Percentiles rank a stretch among this genome's conserved stretches.
phyloP scores from a whole-genome alignment of 2,329 filamentous ascomycete genomes.

The Penicillium sumatraense region DNA sequence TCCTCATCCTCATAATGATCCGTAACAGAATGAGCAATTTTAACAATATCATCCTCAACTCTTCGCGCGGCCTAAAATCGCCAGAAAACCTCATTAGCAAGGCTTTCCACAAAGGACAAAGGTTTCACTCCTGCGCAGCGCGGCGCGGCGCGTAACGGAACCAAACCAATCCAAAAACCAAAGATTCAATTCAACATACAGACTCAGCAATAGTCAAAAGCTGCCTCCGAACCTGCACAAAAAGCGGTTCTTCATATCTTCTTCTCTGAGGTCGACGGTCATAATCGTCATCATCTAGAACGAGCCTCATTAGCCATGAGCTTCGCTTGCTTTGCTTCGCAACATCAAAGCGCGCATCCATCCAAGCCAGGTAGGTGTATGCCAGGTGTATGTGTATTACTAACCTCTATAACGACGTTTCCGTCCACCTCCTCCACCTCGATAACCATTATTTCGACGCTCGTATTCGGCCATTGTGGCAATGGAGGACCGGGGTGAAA shows the following conservation, averaged over 20 bases:
- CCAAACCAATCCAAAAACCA: no score
- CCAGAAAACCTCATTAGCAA: no score
- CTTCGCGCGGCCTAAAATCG: conserved; percentile 68
- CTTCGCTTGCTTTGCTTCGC: no score
- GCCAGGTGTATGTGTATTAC: no score
- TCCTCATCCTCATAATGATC: conserved; percentile 88
- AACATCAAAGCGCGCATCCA: no score
- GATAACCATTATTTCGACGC: conserved; percentile 60
- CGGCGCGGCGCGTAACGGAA: no score
- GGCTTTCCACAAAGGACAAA: no score
- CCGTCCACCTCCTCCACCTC: conserved; percentile 52
- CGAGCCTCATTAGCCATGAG: conserved; percentile 30
- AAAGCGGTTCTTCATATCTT: conserved; percentile 73
- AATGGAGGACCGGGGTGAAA: conserved; percentile 13
- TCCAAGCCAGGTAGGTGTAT: no score
- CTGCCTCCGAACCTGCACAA: conserved; percentile 75
- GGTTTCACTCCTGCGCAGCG: no score
- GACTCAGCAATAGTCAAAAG: conserved; percentile 82
- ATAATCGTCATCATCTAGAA: conserved; percentile 74
- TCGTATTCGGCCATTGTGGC: conserved; percentile 57
- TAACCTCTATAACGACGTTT: conserved; percentile 82
- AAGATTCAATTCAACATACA: conserved; percentile 41
- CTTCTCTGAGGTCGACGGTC: conserved; percentile 74
- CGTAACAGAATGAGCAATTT: conserved; percentile 74
- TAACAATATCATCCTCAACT: conserved; percentile 77